Percentiles rank a stretch among this genome's conserved stretches.
Evolutionary conservation across 2,329 filamentous ascomycete species (phyloP).

Genomic region (Pestalotiopsis sp.): DNA sequence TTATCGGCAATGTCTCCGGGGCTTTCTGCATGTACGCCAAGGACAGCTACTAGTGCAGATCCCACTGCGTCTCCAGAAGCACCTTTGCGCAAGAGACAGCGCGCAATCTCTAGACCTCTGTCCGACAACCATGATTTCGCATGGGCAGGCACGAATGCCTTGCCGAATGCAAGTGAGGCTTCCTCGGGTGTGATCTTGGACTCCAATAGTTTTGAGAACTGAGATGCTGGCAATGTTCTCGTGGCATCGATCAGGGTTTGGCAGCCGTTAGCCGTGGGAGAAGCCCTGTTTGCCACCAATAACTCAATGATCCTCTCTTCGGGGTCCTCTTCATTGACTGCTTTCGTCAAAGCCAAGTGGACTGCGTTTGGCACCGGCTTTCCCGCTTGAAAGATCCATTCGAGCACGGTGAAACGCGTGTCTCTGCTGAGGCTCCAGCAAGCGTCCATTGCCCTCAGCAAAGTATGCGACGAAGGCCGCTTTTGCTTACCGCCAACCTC

Average conservation of each 20-base stretch:
- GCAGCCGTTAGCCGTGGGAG: slow-evolving; percentile 52
- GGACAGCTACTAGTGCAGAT: slow-evolving; percentile 46
- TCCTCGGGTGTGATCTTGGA: slow-evolving; percentile 43
- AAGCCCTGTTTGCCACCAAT: slow-evolving; percentile 54
- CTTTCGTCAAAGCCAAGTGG: slow-evolving; percentile 52
- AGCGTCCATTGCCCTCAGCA: slow-evolving; percentile 55
- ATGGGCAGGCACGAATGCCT: slow-evolving; percentile 44
- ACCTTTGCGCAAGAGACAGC: slow-evolving; percentile 51
- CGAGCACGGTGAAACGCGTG: slow-evolving; percentile 48
- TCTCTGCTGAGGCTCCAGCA: slow-evolving; percentile 54
- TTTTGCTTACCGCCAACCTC: slow-evolving; percentile 44
- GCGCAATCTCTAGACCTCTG: slow-evolving; percentile 48
- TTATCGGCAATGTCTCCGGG: slow-evolving; percentile 41
- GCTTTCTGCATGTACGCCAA: slow-evolving; percentile 44
- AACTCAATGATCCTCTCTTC: slow-evolving; percentile 50
- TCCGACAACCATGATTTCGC: slow-evolving; percentile 48
- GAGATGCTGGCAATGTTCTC: slow-evolving; percentile 37
- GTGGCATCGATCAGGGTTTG: slow-evolving; percentile 55
- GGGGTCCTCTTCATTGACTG: slow-evolving; percentile 54
- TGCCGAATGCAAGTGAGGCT: slow-evolving; percentile 46
- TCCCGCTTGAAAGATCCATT: slow-evolving; percentile 55
- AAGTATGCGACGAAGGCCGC: slow-evolving; percentile 48
- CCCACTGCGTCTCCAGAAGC: slow-evolving; percentile 49
- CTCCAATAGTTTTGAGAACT: slow-evolving; percentile 46
- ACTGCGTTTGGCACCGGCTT: slow-evolving; percentile 51